phyloP scores from a whole-genome alignment of 768 basidiomycete genomes.

The Lyophyllum decastes region DNA sequence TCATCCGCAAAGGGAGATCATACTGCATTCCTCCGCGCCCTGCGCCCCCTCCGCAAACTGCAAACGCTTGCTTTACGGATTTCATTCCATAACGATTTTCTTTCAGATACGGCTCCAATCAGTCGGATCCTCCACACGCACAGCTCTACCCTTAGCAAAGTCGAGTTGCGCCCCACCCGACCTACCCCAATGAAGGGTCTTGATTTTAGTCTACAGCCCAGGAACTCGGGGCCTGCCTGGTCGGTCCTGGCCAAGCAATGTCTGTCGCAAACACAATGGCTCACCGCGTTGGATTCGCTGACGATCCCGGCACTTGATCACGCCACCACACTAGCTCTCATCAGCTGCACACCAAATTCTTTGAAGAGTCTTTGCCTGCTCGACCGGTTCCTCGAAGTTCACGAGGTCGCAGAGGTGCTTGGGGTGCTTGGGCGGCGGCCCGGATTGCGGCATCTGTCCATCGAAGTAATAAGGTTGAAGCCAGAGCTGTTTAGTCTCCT shows the following conservation, averaged over 20 bases:
- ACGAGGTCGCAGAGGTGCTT: not conserved
- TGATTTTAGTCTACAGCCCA: no score
- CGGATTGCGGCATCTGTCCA: not conserved
- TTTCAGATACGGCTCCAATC: not conserved
- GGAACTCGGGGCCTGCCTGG: not conserved
- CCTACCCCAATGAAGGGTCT: not conserved
- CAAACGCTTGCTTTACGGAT: not conserved
- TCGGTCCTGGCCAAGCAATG: not conserved
- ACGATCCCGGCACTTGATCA: slow-evolving; percentile 6
- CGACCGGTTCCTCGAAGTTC: not conserved
- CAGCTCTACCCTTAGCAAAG: not conserved
- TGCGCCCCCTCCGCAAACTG: slow-evolving; percentile 28
- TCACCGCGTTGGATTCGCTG: not conserved
- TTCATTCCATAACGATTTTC: not conserved
- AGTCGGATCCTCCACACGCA: not conserved
- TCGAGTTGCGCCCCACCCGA: slow-evolving; percentile 1
- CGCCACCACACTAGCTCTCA: not conserved
- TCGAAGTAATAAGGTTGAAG: not conserved
- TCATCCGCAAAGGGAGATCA: slow-evolving; percentile 33
- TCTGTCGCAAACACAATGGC: not conserved
- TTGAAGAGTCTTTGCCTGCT: not conserved
- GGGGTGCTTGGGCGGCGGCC: not conserved
- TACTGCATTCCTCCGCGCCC: slow-evolving; percentile 31
- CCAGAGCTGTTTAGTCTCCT: not conserved
- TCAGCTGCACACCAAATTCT: not conserved